These are phyloP conservation scores for Nannizzia gypsea DNA, from an alignment of 2,329 filamentous ascomycete genomes.

Conservation along the genomic window DNA sequence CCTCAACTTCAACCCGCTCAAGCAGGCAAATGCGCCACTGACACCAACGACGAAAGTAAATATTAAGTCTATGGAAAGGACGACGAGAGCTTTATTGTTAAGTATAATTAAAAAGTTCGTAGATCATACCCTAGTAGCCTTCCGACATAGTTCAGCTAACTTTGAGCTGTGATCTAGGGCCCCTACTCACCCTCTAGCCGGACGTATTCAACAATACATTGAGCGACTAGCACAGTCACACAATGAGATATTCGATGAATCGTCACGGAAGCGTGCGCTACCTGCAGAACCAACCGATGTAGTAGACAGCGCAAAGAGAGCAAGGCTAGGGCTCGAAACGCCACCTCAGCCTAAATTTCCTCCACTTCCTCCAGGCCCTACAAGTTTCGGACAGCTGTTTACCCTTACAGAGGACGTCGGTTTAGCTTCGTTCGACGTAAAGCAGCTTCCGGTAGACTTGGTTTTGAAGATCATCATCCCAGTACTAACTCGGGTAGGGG, in stretches of 20 bases:
- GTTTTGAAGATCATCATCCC: slow-evolving; percentile 72
- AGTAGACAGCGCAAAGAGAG: slow-evolving; percentile 68
- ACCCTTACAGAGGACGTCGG: slow-evolving; percentile 67
- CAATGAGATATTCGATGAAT: slow-evolving; percentile 67
- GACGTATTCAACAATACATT: slow-evolving; percentile 75
- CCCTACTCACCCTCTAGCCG: slow-evolving; percentile 61
- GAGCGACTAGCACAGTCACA: slow-evolving; percentile 70
- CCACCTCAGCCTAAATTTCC: slow-evolving; percentile 46
- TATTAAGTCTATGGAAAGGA: slow-evolving; percentile 90
- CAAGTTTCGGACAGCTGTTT: slow-evolving; percentile 73
- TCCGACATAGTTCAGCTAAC: neutral
- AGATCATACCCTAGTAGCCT: neutral
- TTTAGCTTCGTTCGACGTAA: slow-evolving; percentile 70
- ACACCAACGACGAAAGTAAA: slow-evolving; percentile 70
- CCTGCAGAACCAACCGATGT: slow-evolving; percentile 59
- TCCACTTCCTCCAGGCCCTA: slow-evolving; percentile 60
- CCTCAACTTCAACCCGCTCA: slow-evolving; percentile 83
- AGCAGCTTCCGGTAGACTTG: slow-evolving; percentile 61
- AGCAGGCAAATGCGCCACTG: slow-evolving; percentile 63
- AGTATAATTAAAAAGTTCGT: slow-evolving; percentile 67
- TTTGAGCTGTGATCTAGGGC: slow-evolving; percentile 43
- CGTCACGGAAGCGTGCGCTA: slow-evolving; percentile 60
- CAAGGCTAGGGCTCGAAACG: slow-evolving; percentile 51
- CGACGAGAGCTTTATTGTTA: slow-evolving; percentile 67
- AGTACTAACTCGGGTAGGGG: slow-evolving; percentile 61